phyloP scores from a whole-genome alignment of 371 early-diverging fungal genomes.

The Lichtheimia corymbifera region DNA sequence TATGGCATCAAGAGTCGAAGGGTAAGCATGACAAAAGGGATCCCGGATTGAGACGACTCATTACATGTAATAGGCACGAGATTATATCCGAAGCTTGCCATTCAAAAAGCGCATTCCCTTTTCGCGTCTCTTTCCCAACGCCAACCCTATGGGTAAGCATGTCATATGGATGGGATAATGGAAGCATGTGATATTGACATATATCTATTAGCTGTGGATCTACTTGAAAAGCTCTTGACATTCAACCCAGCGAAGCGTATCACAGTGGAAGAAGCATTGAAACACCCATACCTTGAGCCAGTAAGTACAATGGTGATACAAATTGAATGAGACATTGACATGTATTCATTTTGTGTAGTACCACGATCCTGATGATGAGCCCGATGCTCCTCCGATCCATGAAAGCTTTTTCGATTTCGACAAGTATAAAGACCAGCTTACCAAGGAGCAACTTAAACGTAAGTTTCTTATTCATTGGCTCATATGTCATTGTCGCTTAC shows the following conservation, averaged over 20 bases:
- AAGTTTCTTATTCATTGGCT: slow-evolving; percentile 15
- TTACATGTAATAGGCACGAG: slow-evolving; percentile 60
- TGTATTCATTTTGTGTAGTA: slow-evolving; percentile 42
- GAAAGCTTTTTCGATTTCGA: slow-evolving; percentile 88
- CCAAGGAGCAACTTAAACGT: slow-evolving; percentile 83
- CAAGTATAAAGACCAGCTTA: slow-evolving; percentile 82
- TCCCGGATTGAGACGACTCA: background rate
- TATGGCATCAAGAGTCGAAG: slow-evolving; percentile 78
- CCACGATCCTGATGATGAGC: slow-evolving; percentile 86
- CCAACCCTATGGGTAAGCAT: slow-evolving; percentile 64
- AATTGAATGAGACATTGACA: slow-evolving; percentile 1
- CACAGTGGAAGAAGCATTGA: slow-evolving; percentile 91
- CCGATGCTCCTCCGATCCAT: slow-evolving; percentile 75
- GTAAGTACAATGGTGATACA: slow-evolving; percentile 21
- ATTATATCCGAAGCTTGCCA: slow-evolving; percentile 91
- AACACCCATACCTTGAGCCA: slow-evolving; percentile 87
- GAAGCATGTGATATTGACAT: background rate
- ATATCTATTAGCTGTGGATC: slow-evolving; percentile 67
- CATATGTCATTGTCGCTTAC: too few species aligned
- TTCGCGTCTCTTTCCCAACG: slow-evolving; percentile 76
- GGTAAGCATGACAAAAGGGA: background rate
- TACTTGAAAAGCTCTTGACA: slow-evolving; percentile 90
- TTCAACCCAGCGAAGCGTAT: slow-evolving; percentile 94
- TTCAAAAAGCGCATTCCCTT: slow-evolving; percentile 90
- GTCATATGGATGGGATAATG: background rate